These are phyloP conservation scores for Geotrichum carabidarum DNA, from an alignment of 1,139 yeast genomes.

Conservation along the genomic window DNA sequence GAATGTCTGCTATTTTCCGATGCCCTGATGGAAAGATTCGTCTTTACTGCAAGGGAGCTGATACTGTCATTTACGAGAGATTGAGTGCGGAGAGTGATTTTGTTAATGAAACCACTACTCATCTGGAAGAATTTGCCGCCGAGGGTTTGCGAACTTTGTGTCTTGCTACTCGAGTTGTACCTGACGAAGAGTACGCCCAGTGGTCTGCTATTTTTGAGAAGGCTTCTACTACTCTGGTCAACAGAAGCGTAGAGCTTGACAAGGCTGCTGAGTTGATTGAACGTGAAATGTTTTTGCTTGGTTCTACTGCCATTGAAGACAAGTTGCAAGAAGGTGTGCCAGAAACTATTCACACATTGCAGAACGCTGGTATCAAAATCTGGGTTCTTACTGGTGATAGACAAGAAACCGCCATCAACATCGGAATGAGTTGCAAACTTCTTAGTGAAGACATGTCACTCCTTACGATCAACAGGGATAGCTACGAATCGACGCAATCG, in stretches of 20 bases:
- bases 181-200: slow-evolving; percentile 67
- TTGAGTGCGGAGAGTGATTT: slow-evolving; percentile 70
- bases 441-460: slow-evolving; percentile 94
- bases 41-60: slow-evolving; percentile 95
- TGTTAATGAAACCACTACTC: slow-evolving; percentile 75
- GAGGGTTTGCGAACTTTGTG: slow-evolving; percentile 94
- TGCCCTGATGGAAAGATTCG: slow-evolving; percentile 92
- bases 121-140: slow-evolving; percentile 92
- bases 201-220: slow-evolving; percentile 62
- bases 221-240: slow-evolving; percentile 76
- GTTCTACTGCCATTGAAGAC: slow-evolving; percentile 98
- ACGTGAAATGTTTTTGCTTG: slow-evolving; percentile 68
- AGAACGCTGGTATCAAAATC: slow-evolving; percentile 91
- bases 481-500: slow-evolving; percentile 63
- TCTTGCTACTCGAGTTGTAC: slow-evolving; percentile 76
- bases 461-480: slow-evolving; percentile 80
- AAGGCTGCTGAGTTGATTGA: slow-evolving; percentile 84
- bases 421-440: slow-evolving; percentile 95
- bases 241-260: slow-evolving; percentile 73
- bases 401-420: slow-evolving; percentile 98
- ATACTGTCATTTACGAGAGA: slow-evolving; percentile 87
- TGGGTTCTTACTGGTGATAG: slow-evolving; percentile 99
- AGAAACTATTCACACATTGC: slow-evolving; percentile 89
- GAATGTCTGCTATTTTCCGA: slow-evolving; percentile 93
- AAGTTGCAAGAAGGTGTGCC: slow-evolving; percentile 98